phyloP scores from a whole-genome alignment of 768 basidiomycete genomes.

The Amanita exitialis region DNA sequence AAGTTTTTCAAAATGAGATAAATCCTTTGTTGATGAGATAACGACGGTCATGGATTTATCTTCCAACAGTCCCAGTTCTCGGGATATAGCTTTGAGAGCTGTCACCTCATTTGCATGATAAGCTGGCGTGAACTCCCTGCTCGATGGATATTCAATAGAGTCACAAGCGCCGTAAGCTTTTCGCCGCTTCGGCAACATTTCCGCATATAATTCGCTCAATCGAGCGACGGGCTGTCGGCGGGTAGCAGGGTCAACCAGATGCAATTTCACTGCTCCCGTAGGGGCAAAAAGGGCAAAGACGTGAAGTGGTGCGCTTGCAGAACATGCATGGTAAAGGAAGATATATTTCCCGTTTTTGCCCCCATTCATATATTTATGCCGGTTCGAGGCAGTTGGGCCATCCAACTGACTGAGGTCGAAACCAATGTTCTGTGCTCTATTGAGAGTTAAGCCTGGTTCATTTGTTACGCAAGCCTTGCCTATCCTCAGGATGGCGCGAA shows the following conservation, averaged over 20 bases:
- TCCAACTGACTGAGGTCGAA: slow-evolving; percentile 81
- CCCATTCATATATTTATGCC: slow-evolving; percentile 63
- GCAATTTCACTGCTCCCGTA: slow-evolving; percentile 57
- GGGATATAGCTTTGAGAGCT: slow-evolving; percentile 79
- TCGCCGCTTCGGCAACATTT: slow-evolving; percentile 44
- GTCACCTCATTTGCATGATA: slow-evolving; percentile 75
- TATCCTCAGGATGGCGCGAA: slow-evolving; percentile 73
- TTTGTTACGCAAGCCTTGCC: slow-evolving; percentile 75
- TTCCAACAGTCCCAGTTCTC: slow-evolving; percentile 73
- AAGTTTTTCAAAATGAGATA: slow-evolving; percentile 68
- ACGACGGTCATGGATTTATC: slow-evolving; percentile 67
- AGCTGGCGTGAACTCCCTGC: slow-evolving; percentile 50
- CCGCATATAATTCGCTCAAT: slow-evolving; percentile 65
- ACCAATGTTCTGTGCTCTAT: slow-evolving; percentile 70
- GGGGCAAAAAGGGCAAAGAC: slow-evolving; percentile 86
- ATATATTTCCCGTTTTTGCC: slow-evolving; percentile 67
- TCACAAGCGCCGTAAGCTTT: slow-evolving; percentile 26
- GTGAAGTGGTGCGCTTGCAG: slow-evolving; percentile 66
- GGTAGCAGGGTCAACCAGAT: slow-evolving; percentile 86
- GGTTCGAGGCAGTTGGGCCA: slow-evolving; percentile 42
- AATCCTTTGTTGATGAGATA: slow-evolving; percentile 80
- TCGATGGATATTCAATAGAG: slow-evolving; percentile 55
- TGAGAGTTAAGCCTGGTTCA: slow-evolving; percentile 62
- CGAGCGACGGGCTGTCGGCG: slow-evolving; percentile 74
- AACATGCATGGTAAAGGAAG: slow-evolving; percentile 81